Base-by-base conservation (phyloP, 176 grass and related monocot genomes). In the Eleusine indica region DNA sequence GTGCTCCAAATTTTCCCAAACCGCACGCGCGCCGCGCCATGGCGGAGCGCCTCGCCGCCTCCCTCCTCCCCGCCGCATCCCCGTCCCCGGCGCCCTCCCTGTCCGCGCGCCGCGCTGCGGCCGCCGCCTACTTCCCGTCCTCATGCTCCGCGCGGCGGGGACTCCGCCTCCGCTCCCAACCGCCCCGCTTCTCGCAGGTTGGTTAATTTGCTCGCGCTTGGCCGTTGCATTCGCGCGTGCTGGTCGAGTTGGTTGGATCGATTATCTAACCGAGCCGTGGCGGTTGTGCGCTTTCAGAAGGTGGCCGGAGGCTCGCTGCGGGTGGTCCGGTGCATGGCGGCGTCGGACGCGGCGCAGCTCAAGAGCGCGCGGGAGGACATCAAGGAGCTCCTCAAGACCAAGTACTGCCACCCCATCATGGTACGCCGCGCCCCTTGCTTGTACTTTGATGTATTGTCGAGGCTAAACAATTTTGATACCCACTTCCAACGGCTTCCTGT, bases 331-430 rank as follows among this genome's bases (percentile, higher is more conserved):
- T 87, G 91, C n/a, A 86, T 82, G 88, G 83, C 89, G 71, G 87
- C 91, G 69, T 90, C 96, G 7, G 93, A 95, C 48, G 82, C 85
- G 15, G 85, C 77, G 77, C 93, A 95, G 87, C 80, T 98, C 85
- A 98, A 90, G 78, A 82, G 77, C 74, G 96, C 93, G 3, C 81
- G 86, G 91, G 91, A 94, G 84, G 96, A 98, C 65, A 98, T 98
- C 77, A 98, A 78, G 82, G 87, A 87, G 56, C 71, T 95, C 53
- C 91, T 98, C 65, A 90, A 89, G 77, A 81, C 80, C 57, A 95
- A 73, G 0, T 90, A 83, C 83, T 92, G 83, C 80, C 89, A 98
- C 74, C 96, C 96, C 0, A 95, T 98, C 80, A 21, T 98, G 96
- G 96, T 98, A 95, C 41, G 28, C 66, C 2, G 30, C 9, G 18